phyloP scores from a whole-genome alignment of 495 filamentous ascomycete genomes.

The Xylaria scruposa region DNA sequence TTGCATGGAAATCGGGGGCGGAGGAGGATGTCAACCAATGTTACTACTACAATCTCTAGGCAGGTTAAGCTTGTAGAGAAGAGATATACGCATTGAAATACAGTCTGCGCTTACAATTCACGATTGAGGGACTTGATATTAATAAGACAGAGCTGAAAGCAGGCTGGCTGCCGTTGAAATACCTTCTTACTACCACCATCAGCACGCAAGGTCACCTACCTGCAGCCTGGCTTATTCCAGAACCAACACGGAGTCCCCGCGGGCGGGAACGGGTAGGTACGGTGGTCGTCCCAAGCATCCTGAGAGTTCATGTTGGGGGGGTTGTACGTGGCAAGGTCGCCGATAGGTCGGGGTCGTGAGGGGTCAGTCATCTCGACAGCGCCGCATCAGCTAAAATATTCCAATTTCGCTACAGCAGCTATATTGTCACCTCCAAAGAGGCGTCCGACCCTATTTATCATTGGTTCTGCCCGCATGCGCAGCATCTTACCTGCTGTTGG shows the following conservation, averaged over 20 bases:
- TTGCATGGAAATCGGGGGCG: conserved; percentile 19
- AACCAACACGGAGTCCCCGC: neutral
- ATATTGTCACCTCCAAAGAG: neutral
- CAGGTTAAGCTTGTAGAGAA: neutral
- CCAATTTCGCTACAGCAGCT: neutral
- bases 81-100: neutral
- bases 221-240: conserved; percentile 7
- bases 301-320: neutral
- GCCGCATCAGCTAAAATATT: neutral
- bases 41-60: conserved; percentile 3
- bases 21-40: neutral
- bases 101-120: neutral
- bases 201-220: neutral
- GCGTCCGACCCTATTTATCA: neutral
- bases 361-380: neutral
- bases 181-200: neutral
- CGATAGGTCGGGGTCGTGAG: conserved; percentile 13
- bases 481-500: neutral
- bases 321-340: conserved; percentile 3
- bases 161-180: neutral
- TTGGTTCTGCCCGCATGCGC: neutral
- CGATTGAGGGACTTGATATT: neutral
- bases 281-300: neutral
- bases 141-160: conserved; percentile 6
- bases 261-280: neutral